Evolutionary conservation across 2,329 filamentous ascomycete species (phyloP).

Genomic region (Aspergillus awamori): DNA sequence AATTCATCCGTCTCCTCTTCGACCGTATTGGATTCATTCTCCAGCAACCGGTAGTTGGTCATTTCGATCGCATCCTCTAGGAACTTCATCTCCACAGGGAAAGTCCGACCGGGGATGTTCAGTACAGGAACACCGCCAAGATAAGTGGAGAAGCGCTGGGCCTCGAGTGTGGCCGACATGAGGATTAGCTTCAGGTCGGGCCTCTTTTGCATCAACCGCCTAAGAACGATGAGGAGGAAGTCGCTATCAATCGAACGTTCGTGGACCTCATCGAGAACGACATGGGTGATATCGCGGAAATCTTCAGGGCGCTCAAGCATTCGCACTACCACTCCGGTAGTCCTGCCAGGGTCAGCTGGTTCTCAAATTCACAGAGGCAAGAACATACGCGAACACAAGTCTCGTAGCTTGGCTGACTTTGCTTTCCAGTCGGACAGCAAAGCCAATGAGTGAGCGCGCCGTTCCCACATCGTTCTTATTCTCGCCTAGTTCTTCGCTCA

Average conservation of each 20-base stretch:
- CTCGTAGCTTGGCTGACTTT: constrained; percentile 80
- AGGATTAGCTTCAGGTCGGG: constrained; percentile 88
- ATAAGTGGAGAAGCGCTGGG: constrained; percentile 86
- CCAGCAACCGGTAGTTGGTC: constrained; percentile 73
- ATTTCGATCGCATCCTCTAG: constrained; percentile 91
- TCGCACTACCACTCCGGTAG: constrained; percentile 87
- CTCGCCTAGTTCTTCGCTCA: constrained; percentile 94
- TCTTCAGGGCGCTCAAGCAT: constrained; percentile 92
- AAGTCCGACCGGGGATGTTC: constrained; percentile 89
- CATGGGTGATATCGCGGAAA: constrained; percentile 84
- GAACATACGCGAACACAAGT: constrained; percentile 78
- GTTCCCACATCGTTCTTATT: constrained; percentile 80
- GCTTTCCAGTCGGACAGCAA: constrained; percentile 89
- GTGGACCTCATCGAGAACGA: constrained; percentile 97
- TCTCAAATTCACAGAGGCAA: not conserved
- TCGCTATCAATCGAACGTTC: constrained; percentile 96
- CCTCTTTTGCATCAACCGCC: constrained; percentile 74
- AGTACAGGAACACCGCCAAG: constrained; percentile 82
- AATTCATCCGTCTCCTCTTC: constrained; percentile 52
- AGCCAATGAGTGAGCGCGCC: constrained; percentile 81
- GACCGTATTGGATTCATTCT: constrained; percentile 51
- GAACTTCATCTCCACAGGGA: constrained; percentile 84
- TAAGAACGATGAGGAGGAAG: constrained; percentile 89
- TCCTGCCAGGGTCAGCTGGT: constrained; percentile 33
- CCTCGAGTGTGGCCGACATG: constrained; percentile 97